Conservation (phyloP, 2,329 filamentous ascomycete species). For the Ophiostoma novo-ulmi region DNA sequence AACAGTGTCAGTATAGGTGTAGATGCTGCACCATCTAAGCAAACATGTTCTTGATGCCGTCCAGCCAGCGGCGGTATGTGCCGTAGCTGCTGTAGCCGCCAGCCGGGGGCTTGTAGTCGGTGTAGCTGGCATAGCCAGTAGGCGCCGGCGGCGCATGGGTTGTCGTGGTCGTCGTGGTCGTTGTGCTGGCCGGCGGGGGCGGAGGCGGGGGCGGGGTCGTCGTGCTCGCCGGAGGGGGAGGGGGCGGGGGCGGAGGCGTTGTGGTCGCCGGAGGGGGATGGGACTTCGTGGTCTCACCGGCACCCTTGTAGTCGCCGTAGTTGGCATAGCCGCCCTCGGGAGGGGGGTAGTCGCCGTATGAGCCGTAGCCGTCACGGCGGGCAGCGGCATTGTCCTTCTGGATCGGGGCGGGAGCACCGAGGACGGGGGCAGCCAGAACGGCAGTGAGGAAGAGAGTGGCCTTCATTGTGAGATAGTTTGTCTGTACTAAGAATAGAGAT, state of each 20-base stretch:
- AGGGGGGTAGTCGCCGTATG: conserved; percentile 22
- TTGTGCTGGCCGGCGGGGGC: not conserved
- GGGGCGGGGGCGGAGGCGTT: not conserved
- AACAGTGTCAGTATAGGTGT: not conserved
- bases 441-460: conserved; percentile 17
- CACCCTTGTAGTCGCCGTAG: conserved; percentile 23
- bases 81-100: conserved; percentile 23
- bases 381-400: conserved; percentile 14
- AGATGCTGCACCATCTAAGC: not conserved
- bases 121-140: conserved; percentile 21
- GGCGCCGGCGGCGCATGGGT: not conserved
- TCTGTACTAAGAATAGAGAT: not conserved
- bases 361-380: conserved; percentile 16
- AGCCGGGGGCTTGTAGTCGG: conserved; percentile 17
- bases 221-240: not conserved
- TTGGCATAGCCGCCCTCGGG: conserved; percentile 16
- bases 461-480: conserved; percentile 20
- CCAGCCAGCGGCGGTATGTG: conserved; percentile 24
- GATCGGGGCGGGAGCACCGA: conserved; percentile 17
- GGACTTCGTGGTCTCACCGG: not conserved
- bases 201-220: not conserved
- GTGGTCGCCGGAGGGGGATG: not conserved
- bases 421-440: conserved; percentile 17
- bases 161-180: not conserved
- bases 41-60: conserved; percentile 15